Conservation (phyloP, 495 filamentous ascomycete genomes). For the Penicillium parvum region DNA sequence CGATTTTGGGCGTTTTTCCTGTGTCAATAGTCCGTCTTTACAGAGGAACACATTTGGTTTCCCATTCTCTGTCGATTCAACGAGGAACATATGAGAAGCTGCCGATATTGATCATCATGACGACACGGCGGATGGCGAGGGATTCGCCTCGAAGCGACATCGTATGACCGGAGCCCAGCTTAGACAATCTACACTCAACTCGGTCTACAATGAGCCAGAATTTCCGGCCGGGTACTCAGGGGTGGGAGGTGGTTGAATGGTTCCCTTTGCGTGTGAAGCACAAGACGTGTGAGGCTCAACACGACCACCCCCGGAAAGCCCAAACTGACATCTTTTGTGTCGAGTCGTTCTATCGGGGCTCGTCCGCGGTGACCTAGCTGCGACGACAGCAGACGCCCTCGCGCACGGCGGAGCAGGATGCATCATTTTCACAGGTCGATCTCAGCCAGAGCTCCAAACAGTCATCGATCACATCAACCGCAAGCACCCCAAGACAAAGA, state of each 20-base stretch:
- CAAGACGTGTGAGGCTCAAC: slow-evolving; percentile 29
- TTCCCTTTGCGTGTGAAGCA: slow-evolving; percentile 36
- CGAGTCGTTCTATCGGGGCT: slow-evolving; percentile 18
- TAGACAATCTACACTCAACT: not conserved
- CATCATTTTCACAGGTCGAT: slow-evolving; percentile 42
- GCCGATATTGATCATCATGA: too few relatives aligned
- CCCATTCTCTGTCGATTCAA: too few relatives aligned
- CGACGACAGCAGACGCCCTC: slow-evolving; percentile 19
- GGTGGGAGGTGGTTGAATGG: slow-evolving; percentile 28
- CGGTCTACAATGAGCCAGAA: slow-evolving; percentile 6
- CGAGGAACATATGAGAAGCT: too few relatives aligned
- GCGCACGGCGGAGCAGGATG: slow-evolving; percentile 32
- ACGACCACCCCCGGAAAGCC: not conserved
- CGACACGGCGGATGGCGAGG: too few relatives aligned
- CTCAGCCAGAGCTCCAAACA: slow-evolving; percentile 32
- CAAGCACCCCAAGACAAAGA: slow-evolving; percentile 15
- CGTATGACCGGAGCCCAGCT: too few relatives aligned
- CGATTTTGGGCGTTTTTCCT: not conserved
- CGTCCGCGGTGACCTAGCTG: slow-evolving; percentile 12
- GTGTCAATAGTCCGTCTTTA: too few relatives aligned
- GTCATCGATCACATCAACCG: slow-evolving; percentile 37
- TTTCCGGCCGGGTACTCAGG: slow-evolving; percentile 25
- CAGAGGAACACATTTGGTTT: too few relatives aligned
- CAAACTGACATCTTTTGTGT: not conserved
- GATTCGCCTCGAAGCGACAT: too few relatives aligned